These are phyloP conservation scores for Castanopsis chinensis DNA, from an alignment of 306 rosid genomes.

Conservation along the genomic window DNA sequence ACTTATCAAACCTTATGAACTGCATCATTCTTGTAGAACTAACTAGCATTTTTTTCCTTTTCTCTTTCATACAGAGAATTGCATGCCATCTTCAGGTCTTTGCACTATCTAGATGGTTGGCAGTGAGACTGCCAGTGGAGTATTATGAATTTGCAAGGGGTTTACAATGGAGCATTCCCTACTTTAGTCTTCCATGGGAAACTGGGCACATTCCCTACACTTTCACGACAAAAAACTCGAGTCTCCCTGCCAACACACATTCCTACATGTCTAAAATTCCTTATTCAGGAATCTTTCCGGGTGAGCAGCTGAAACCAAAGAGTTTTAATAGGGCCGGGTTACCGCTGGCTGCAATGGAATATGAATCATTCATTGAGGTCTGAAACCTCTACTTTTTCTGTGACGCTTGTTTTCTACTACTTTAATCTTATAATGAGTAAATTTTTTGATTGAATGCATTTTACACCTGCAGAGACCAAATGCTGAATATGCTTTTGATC, in stretches of 20 bases:
- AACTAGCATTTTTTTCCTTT: neutral
- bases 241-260: slow-evolving; percentile 44
- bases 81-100: slow-evolving; percentile 79
- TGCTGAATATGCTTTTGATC: slow-evolving; percentile 63
- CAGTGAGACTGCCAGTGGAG: slow-evolving; percentile 70
- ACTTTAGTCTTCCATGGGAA: slow-evolving; percentile 80
- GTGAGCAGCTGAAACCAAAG: slow-evolving; percentile 21
- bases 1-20: neutral
- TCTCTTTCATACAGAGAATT: slow-evolving; percentile 69
- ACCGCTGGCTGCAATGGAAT: slow-evolving; percentile 76
- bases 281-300: slow-evolving; percentile 30
- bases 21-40: neutral
- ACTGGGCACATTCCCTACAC: slow-evolving; percentile 25
- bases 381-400: slow-evolving; percentile 12
- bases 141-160: slow-evolving; percentile 68
- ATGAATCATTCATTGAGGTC: slow-evolving; percentile 73
- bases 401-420: neutral
- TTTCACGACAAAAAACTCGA: slow-evolving; percentile 30
- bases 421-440: neutral
- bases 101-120: slow-evolving; percentile 77
- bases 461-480: slow-evolving; percentile 60
- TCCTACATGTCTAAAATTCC: slow-evolving; percentile 31
- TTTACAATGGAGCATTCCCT: slow-evolving; percentile 81
- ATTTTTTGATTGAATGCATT: neutral
- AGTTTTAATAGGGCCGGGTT: slow-evolving; percentile 47